Conservation (phyloP, 2,329 filamentous ascomycete genomes). For the Sporothrix sp. region DNA sequence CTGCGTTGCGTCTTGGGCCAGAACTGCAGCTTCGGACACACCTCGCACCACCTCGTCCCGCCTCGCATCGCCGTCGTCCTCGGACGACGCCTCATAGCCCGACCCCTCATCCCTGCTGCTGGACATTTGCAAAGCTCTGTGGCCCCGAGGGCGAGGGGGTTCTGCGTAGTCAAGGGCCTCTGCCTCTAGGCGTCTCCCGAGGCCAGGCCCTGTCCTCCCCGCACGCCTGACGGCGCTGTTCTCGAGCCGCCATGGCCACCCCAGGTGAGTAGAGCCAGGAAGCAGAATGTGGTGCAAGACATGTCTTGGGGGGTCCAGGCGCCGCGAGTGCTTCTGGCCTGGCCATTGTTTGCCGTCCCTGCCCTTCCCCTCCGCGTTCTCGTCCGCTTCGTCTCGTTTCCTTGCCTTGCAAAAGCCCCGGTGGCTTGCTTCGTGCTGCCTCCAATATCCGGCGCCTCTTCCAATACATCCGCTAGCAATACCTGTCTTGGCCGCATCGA, state of each 20-base stretch:
- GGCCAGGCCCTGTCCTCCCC: no score
- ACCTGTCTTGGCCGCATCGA: neutral
- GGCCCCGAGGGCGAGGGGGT: no score
- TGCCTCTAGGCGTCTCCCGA: no score
- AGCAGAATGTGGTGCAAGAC: neutral
- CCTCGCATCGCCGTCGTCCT: neutral
- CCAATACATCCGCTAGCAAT: neutral
- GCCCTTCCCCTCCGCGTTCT: neutral
- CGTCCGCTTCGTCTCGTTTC: neutral
- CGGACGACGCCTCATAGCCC: no score
- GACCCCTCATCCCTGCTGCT: no score
- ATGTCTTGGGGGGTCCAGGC: conserved; percentile 8
- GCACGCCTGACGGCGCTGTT: conserved; percentile 3
- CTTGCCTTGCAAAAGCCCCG: conserved; percentile 5
- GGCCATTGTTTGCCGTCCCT: neutral
- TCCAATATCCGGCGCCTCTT: conserved; percentile 1
- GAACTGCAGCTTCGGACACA: neutral
- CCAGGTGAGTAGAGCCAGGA: neutral
- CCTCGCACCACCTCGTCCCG: neutral
- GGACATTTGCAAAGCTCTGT: no score
- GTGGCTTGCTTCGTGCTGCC: conserved; percentile 6
- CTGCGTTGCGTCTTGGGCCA: no score
- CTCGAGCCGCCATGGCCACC: conserved; percentile 1
- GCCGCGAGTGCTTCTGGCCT: neutral
- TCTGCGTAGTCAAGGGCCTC: no score